phyloP scores from a whole-genome alignment of 2,329 filamentous ascomycete species.

The Hirsutella minnesotensis region DNA sequence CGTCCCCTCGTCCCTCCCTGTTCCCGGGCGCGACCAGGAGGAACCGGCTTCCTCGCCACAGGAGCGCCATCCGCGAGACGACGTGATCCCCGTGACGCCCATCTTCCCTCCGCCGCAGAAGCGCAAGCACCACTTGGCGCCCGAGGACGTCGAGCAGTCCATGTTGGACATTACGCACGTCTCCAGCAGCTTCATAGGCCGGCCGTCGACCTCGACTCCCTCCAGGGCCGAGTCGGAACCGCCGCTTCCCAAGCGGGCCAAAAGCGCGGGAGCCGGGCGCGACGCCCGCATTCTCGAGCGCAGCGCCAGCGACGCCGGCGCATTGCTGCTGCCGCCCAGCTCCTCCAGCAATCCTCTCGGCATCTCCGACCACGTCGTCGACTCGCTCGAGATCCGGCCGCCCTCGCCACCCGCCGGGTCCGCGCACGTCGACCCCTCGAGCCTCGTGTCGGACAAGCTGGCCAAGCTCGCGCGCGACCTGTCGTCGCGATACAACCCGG shows the following conservation, averaged over 20 bases:
- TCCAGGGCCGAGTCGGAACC: conserved; percentile 19
- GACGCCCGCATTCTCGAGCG: conserved; percentile 9
- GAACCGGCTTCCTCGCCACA: conserved; percentile 1
- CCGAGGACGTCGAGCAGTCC: neutral
- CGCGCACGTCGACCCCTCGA: conserved; percentile 29
- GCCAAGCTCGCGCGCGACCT: conserved; percentile 37
- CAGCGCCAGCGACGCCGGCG: conserved; percentile 19
- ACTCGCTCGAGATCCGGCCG: conserved; percentile 37
- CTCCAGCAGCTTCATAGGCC: conserved; percentile 16
- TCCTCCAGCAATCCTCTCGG: conserved; percentile 6
- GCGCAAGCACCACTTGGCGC: conserved; percentile 2
- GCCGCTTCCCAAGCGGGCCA: conserved; percentile 15
- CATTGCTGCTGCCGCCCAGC: conserved; percentile 2
- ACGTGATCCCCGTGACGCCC: conserved; percentile 16
- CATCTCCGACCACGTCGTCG: conserved; percentile 11
- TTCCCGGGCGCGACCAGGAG: conserved; percentile 5
- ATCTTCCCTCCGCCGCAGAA: neutral
- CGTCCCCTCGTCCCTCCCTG: conserved; percentile 15
- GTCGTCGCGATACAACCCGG: conserved; percentile 41
- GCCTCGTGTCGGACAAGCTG: conserved; percentile 47
- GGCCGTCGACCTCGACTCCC: conserved; percentile 6
- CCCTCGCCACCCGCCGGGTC: conserved; percentile 39
- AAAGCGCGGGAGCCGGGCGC: neutral
- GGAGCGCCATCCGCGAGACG: neutral
- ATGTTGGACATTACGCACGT: conserved; percentile 19